A percentile compares a stretch with the other conserved stretches of the same genome.
phyloP scores from a whole-genome alignment of 805 yeast genomes.

The Metschnikowia koreensis region DNA sequence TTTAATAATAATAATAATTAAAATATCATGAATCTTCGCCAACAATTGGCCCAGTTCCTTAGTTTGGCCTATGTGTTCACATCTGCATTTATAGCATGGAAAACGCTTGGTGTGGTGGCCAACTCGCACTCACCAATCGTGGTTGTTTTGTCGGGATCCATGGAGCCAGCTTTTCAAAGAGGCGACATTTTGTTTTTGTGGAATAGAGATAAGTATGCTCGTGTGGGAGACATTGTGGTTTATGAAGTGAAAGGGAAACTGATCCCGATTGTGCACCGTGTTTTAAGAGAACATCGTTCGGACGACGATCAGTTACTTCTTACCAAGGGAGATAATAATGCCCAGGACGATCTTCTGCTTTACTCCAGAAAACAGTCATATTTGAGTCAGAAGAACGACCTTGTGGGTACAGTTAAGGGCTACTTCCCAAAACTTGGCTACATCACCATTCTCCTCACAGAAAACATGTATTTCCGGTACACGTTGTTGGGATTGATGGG shows the following conservation, averaged over 20 bases:
- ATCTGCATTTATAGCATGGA: conserved; percentile 92
- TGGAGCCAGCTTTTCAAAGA: conserved; percentile 99
- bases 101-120: conserved; percentile 68
- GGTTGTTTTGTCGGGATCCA: conserved; percentile 95
- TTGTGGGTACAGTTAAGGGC: conserved; percentile 89
- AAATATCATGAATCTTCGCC: conserved; percentile 52
- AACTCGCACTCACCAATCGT: conserved; percentile 92
- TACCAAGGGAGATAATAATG: conserved; percentile 96
- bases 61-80: conserved; percentile 77
- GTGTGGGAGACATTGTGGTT: conserved; percentile 92
- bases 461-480: conserved; percentile 78
- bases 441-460: conserved; percentile 86
- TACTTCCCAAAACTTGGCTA: conserved; percentile 90
- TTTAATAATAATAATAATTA: not conserved
- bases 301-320: conserved; percentile 63
- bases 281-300: conserved; percentile 76
- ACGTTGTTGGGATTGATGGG: conserved; percentile 75
- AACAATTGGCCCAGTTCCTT: conserved; percentile 62
- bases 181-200: conserved; percentile 91
- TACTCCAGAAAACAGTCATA: conserved; percentile 77
- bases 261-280: conserved; percentile 97
- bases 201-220: conserved; percentile 68
- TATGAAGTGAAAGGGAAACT: conserved; percentile 75
- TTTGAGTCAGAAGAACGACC: conserved; percentile 70
- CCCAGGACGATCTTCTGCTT: conserved; percentile 83